These are phyloP conservation scores for Asterophora lycoperdoides DNA, from an alignment of 768 basidiomycete genomes.

Conservation along the genomic window DNA sequence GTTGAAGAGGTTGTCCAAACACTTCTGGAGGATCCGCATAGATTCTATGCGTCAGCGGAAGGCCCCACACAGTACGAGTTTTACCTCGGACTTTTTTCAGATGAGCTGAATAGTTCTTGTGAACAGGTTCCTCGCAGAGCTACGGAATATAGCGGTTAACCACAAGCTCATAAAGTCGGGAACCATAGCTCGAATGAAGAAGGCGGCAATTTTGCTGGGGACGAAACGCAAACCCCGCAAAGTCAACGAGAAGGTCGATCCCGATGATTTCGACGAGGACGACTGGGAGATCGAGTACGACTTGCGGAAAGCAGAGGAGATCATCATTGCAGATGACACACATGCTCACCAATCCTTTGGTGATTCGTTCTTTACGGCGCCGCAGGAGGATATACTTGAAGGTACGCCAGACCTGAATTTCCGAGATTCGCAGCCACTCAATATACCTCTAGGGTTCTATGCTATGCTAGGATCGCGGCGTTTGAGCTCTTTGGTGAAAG, in stretches of 20 bases:
- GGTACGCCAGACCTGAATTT: slow-evolving; percentile 30
- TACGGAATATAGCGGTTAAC: slow-evolving; percentile 86
- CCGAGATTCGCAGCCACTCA: slow-evolving; percentile 1
- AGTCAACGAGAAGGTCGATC: slow-evolving; percentile 21
- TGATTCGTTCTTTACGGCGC: slow-evolving; percentile 68
- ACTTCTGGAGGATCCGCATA: slow-evolving; percentile 61
- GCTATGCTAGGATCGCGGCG: slow-evolving; percentile 66
- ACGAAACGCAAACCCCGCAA: slow-evolving; percentile 53
- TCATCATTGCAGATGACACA: slow-evolving; percentile 85
- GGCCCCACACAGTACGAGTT: slow-evolving; percentile 59
- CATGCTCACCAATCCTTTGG: slow-evolving; percentile 78
- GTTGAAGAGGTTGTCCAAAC: slow-evolving; percentile 76
- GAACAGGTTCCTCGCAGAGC: slow-evolving; percentile 72
- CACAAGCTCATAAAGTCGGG: slow-evolving; percentile 44
- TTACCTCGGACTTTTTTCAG: background rate
- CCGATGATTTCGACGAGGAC: slow-evolving; percentile 58
- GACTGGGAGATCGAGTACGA: slow-evolving; percentile 74
- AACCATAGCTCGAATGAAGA: slow-evolving; percentile 64
- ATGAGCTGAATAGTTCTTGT: background rate
- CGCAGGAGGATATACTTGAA: slow-evolving; percentile 91
- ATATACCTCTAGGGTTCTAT: slow-evolving; percentile 59
- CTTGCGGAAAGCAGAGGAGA: slow-evolving; percentile 61
- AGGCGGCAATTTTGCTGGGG: slow-evolving; percentile 68
- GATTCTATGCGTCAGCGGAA: slow-evolving; percentile 68
- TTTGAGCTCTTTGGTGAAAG: slow-evolving; percentile 69